Percentiles rank a stretch among this genome's conserved stretches.
phyloP scores from a whole-genome alignment of 2,329 filamentous ascomycete genomes.

The Onygena corvina region DNA sequence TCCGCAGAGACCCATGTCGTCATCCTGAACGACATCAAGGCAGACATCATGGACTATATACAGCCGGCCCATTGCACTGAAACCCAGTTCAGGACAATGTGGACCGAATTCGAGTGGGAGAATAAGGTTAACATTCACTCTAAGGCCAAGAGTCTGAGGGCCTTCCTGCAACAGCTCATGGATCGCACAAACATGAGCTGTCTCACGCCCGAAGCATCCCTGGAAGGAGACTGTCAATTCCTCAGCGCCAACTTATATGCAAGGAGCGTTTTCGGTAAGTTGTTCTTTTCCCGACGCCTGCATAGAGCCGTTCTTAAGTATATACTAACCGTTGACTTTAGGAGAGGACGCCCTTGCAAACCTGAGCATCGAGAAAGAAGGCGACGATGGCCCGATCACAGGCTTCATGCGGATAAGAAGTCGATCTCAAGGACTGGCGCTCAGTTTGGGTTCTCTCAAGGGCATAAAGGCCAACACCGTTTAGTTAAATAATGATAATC shows the following conservation, averaged over 20 bases:
- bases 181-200: conserved; percentile 98
- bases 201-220: conserved; percentile 84
- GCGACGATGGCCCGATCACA: conserved; percentile 85
- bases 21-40: conserved; percentile 93
- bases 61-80: conserved; percentile 93
- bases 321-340: conserved; percentile 33
- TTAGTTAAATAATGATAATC: conserved; percentile 27
- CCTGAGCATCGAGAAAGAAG: conserved; percentile 93
- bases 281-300: conserved; percentile 8
- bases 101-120: conserved; percentile 99
- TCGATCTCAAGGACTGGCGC: conserved; percentile 83
- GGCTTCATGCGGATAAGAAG: conserved; percentile 97
- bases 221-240: conserved; percentile 97
- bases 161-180: conserved; percentile 92
- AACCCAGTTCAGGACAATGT: conserved; percentile 99
- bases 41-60: conserved; percentile 99
- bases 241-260: conserved; percentile 94
- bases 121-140: conserved; percentile 99
- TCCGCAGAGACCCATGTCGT: conserved; percentile 92
- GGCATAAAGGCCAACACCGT: conserved; percentile 62
- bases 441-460: conserved; percentile 89
- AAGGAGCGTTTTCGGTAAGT: conserved; percentile 92
- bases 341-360: conserved; percentile 97
- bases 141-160: conserved; percentile 80
- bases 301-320: neutral